These are phyloP conservation scores for Umbelopsis isabellina DNA, from an alignment of 192 early-diverging fungal species.

Conservation along the genomic window DNA sequence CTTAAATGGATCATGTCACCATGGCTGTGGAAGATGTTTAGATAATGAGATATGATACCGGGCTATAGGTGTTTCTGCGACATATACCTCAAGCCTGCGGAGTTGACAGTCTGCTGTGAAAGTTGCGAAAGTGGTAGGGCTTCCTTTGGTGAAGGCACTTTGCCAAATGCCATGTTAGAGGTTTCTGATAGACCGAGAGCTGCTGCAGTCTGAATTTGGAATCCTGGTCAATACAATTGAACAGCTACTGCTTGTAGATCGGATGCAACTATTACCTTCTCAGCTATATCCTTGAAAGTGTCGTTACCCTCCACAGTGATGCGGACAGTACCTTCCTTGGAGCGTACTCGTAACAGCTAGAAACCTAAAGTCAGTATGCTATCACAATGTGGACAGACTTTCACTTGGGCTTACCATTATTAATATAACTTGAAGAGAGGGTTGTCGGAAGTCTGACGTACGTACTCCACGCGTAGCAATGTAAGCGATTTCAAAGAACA, in stretches of 20 bases:
- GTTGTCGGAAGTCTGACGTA: slow-evolving; percentile 1
- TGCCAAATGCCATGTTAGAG: slow-evolving; percentile 44
- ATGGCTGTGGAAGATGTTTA: slow-evolving; percentile 39
- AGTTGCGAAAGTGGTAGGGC: slow-evolving; percentile 38
- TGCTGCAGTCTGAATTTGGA: slow-evolving; percentile 42
- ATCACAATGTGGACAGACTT: not conserved
- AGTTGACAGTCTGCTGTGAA: slow-evolving; percentile 34
- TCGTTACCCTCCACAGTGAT: slow-evolving; percentile 62
- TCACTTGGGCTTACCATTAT: not conserved
- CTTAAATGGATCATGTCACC: slow-evolving; percentile 57
- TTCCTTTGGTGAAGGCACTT: slow-evolving; percentile 40
- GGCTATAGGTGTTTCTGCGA: not conserved
- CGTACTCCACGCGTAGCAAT: not conserved
- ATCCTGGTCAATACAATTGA: not conserved
- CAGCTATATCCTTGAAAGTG: slow-evolving; percentile 48
- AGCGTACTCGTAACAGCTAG: slow-evolving; percentile 71
- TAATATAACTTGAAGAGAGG: not conserved
- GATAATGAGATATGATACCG: not conserved
- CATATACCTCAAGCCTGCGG: slow-evolving; percentile 45
- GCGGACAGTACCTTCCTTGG: slow-evolving; percentile 69
- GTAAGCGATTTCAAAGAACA: not conserved
- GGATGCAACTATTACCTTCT: slow-evolving; percentile 52
- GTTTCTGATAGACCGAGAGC: slow-evolving; percentile 47
- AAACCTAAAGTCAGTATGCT: not conserved
- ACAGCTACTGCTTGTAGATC: too few relatives aligned